These are phyloP conservation scores for Monosporascus sp. DNA, from an alignment of 2,329 filamentous ascomycete species.

Conservation along the genomic window DNA sequence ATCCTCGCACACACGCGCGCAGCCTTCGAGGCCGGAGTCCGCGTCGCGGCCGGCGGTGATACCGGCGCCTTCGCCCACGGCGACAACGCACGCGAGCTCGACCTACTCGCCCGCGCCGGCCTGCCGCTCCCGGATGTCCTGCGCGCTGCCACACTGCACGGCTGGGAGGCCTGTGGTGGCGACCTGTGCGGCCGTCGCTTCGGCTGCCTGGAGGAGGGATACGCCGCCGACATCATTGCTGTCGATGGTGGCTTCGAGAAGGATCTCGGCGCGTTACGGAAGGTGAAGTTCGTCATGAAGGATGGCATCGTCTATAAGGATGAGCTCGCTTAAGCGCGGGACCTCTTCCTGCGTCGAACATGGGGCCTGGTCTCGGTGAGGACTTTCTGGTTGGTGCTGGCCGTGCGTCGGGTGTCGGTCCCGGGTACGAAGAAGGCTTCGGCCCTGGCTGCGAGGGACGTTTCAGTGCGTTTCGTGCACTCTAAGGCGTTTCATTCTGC, in stretches of 20 bases:
- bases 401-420: no score
- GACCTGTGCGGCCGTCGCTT: conserved; percentile 47
- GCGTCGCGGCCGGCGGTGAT: conserved; percentile 48
- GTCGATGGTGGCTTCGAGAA: conserved; percentile 38
- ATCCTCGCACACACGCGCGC: conserved; percentile 36
- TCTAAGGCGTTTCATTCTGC: no score
- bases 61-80: conserved; percentile 51
- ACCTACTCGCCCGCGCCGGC: conserved; percentile 48
- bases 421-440: no score
- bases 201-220: conserved; percentile 45
- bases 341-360: neutral
- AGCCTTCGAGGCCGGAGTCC: conserved; percentile 42
- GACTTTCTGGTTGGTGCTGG: neutral
- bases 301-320: conserved; percentile 46
- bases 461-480: no score
- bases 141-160: conserved; percentile 44
- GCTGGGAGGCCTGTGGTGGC: conserved; percentile 52
- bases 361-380: neutral
- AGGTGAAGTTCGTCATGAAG: conserved; percentile 53
- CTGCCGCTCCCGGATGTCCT: conserved; percentile 46
- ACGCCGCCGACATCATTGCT: conserved; percentile 47
- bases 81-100: conserved; percentile 47
- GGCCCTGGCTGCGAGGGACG: no score
- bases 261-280: conserved; percentile 37
- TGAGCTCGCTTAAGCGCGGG: neutral